phyloP scores from a whole-genome alignment of 2,329 filamentous ascomycete species.

The Penicillium sp. region DNA sequence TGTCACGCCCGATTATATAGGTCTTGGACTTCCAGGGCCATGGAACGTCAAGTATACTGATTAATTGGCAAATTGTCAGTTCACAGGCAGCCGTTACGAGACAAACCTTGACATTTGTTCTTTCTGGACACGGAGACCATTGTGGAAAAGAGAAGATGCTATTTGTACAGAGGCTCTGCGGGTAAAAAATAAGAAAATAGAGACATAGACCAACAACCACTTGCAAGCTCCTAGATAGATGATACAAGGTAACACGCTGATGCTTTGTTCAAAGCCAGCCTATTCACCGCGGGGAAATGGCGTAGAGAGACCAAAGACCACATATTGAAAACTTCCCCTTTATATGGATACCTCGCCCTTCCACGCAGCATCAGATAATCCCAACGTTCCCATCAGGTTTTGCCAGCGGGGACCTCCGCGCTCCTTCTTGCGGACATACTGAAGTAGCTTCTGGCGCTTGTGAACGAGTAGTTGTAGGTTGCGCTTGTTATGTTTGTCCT shows the following conservation, averaged over 20 bases:
- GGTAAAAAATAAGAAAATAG: conserved; percentile 5
- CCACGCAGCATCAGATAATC: conserved; percentile 83
- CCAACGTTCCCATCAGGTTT: conserved; percentile 76
- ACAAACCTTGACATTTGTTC: background rate
- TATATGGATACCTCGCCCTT: conserved; percentile 80
- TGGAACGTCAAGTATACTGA: too few relatives aligned
- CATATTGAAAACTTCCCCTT: conserved; percentile 20
- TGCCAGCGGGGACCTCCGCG: conserved; percentile 87
- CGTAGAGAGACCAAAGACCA: conserved; percentile 10
- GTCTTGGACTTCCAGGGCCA: too few relatives aligned
- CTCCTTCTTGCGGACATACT: conserved; percentile 84
- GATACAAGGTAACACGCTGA: conserved; percentile 15
- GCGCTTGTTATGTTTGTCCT: conserved; percentile 91
- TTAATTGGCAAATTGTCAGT: too few relatives aligned
- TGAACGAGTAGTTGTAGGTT: conserved; percentile 84
- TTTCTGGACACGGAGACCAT: background rate
- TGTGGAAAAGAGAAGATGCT: conserved; percentile 15
- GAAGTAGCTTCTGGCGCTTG: conserved; percentile 79
- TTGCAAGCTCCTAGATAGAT: conserved; percentile 10
- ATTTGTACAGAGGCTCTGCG: conserved; percentile 25
- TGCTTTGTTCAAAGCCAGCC: conserved; percentile 12
- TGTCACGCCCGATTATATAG: too few relatives aligned
- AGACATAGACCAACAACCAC: conserved; percentile 10
- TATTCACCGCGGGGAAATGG: conserved; percentile 2
- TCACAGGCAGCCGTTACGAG: too few relatives aligned